Conservation (phyloP, 306 rosid genomes). For the Cercis canadensis region DNA sequence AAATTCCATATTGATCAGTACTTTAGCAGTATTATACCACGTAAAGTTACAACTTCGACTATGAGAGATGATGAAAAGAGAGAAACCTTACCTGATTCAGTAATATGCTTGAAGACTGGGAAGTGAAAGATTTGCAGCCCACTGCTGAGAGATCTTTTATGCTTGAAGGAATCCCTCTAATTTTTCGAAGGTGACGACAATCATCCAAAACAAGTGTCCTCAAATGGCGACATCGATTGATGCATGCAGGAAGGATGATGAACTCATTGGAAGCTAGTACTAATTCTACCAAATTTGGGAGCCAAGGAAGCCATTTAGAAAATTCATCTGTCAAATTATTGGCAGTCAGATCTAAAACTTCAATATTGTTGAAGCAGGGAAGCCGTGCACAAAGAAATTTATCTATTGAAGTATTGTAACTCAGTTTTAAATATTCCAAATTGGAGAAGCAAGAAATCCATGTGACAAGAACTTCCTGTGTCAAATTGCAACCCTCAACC, state of each 20-base stretch:
- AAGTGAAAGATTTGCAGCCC: conserved; percentile 11
- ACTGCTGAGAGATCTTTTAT: conserved; percentile 22
- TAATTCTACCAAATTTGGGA: background rate
- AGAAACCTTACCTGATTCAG: conserved; percentile 30
- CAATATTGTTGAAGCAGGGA: too few relatives aligned
- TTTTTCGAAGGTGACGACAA: conserved; percentile 24
- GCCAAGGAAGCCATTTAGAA: background rate
- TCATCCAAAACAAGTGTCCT: conserved; percentile 20
- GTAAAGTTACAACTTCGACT: too few relatives aligned
- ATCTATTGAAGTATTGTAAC: too few relatives aligned
- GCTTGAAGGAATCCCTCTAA: conserved; percentile 30
- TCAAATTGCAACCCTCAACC: background rate
- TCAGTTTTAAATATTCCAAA: too few relatives aligned
- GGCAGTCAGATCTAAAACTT: too few relatives aligned
- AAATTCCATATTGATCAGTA: background rate
- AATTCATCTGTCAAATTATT: background rate
- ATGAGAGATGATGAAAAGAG: too few relatives aligned
- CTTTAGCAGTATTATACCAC: background rate
- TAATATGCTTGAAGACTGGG: conserved; percentile 15
- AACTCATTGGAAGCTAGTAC: background rate
- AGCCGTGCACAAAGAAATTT: too few relatives aligned
- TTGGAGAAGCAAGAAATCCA: too few relatives aligned
- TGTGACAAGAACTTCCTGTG: too few relatives aligned
- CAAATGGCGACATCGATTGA: conserved; percentile 2
- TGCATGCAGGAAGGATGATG: conserved; percentile 35